Conservation (phyloP, 2,329 filamentous ascomycete genomes). For the Cryoendolithus antarcticus region DNA sequence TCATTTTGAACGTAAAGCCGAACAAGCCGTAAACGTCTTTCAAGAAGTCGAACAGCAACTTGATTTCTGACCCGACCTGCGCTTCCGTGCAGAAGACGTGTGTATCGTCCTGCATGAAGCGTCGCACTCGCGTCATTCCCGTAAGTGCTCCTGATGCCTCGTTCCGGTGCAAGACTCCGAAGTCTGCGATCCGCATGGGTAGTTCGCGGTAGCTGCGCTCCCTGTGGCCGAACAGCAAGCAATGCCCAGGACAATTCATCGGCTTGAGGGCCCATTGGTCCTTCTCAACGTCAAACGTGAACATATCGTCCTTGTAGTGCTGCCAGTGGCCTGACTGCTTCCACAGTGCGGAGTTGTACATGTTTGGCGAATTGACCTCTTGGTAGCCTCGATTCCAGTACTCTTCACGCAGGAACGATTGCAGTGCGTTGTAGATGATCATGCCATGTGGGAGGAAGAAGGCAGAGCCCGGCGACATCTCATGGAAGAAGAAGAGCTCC, state of each 20-base stretch:
- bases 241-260: slow-evolving; percentile 97
- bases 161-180: slow-evolving; percentile 89
- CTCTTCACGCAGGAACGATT: slow-evolving; percentile 68
- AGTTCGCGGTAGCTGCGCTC: slow-evolving; percentile 81
- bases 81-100: slow-evolving; percentile 90
- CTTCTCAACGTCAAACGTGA: slow-evolving; percentile 74
- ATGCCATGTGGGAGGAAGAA: slow-evolving; percentile 91
- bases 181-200: slow-evolving; percentile 86
- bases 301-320: slow-evolving; percentile 93
- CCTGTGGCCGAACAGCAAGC: slow-evolving; percentile 71
- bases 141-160: slow-evolving; percentile 86
- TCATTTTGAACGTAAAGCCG: slow-evolving; percentile 84
- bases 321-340: slow-evolving; percentile 92
- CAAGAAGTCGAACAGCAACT: slow-evolving; percentile 78
- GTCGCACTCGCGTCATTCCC: slow-evolving; percentile 79
- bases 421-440: slow-evolving; percentile 82
- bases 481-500: slow-evolving; percentile 95
- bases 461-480: slow-evolving; percentile 79
- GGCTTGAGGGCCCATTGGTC: slow-evolving; percentile 78
- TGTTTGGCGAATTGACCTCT: slow-evolving; percentile 91
- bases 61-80: slow-evolving; percentile 65
- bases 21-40: slow-evolving; percentile 67
- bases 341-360: slow-evolving; percentile 90
- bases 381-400: slow-evolving; percentile 91
- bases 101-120: slow-evolving; percentile 92